Conservation (phyloP, 305 asterid genomes). For the Fraxinus velutina region DNA sequence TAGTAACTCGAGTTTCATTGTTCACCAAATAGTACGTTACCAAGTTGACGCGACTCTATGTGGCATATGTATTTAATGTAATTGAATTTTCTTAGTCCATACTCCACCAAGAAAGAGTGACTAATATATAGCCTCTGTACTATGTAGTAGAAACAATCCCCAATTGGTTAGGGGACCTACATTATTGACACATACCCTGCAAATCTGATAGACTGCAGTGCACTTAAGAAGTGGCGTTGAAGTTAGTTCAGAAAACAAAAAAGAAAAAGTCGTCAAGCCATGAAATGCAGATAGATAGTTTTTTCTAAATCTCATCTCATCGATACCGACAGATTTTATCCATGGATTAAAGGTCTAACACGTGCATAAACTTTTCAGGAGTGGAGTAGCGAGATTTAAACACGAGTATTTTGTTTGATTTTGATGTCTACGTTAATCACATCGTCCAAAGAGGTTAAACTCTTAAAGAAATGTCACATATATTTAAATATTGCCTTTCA, state of each 20-base stretch:
- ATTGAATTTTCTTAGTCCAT: not conserved
- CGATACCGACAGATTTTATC: not conserved
- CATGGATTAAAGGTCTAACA: not conserved
- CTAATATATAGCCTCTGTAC: not conserved
- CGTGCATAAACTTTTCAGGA: not conserved
- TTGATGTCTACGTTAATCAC: too few species aligned
- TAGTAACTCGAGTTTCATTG: not conserved
- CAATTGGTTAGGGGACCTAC: not conserved
- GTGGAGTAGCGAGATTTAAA: not conserved
- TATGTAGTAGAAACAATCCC: not conserved
- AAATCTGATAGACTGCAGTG: not conserved
- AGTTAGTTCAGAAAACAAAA: not conserved
- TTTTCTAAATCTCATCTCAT: too few species aligned
- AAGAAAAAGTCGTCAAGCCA: not conserved
- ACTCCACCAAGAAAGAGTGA: not conserved
- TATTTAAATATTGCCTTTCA: too few species aligned
- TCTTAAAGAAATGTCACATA: not conserved
- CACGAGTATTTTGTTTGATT: too few species aligned
- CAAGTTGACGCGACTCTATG: not conserved
- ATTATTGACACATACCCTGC: not conserved
- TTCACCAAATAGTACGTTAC: not conserved
- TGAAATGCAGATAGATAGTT: not conserved
- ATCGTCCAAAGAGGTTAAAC: not conserved
- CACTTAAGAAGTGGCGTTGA: not conserved
- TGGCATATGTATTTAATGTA: not conserved